A percentile compares a stretch with the other conserved stretches of the same genome.
phyloP scores from a whole-genome alignment of 495 filamentous ascomycete genomes.

The Apodospora peruviana region DNA sequence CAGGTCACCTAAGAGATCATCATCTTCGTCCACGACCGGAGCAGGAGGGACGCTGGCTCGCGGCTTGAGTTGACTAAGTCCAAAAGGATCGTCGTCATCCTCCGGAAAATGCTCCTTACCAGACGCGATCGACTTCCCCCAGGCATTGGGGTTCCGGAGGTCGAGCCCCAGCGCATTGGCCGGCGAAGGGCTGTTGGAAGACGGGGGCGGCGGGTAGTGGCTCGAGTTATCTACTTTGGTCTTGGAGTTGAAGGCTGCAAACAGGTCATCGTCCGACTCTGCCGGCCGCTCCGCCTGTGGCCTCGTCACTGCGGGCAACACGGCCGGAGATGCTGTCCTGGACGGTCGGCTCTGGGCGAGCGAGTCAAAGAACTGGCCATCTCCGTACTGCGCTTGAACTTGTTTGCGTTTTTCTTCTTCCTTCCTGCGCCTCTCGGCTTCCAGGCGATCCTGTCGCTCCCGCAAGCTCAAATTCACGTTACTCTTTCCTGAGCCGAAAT shows the following conservation, averaged over 20 bases:
- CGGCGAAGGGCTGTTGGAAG: constrained; percentile 21
- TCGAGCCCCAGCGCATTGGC: constrained; percentile 22
- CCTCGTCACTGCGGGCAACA: constrained; percentile 12
- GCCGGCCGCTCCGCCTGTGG: constrained; percentile 18
- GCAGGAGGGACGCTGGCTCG: constrained; percentile 27
- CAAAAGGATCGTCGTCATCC: constrained; percentile 79
- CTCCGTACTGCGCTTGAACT: constrained; percentile 70
- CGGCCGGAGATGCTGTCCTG: constrained; percentile 32
- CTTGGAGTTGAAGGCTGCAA: constrained; percentile 54
- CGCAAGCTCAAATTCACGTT: constrained; percentile 70
- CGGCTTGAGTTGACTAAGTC: constrained; percentile 62
- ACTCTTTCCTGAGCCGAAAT: constrained; percentile 61
- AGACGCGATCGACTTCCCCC: constrained; percentile 20
- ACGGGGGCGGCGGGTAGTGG: constrained; percentile 49
- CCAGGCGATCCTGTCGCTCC: constrained; percentile 77
- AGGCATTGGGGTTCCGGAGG: constrained; percentile 33
- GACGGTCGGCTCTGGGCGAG: constrained; percentile 36
- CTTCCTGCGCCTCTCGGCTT: constrained; percentile 70
- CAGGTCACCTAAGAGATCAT: constrained; percentile 85
- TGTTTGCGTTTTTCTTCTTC: constrained; percentile 65
- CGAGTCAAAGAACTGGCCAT: constrained; percentile 67
- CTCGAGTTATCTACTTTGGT: constrained; percentile 58
- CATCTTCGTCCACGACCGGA: constrained; percentile 63
- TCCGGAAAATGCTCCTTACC: constrained; percentile 20
- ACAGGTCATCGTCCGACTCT: constrained; percentile 51